Base-by-base conservation (phyloP, 768 basidiomycete genomes). In the Omphalotus guepiniiformis region DNA sequence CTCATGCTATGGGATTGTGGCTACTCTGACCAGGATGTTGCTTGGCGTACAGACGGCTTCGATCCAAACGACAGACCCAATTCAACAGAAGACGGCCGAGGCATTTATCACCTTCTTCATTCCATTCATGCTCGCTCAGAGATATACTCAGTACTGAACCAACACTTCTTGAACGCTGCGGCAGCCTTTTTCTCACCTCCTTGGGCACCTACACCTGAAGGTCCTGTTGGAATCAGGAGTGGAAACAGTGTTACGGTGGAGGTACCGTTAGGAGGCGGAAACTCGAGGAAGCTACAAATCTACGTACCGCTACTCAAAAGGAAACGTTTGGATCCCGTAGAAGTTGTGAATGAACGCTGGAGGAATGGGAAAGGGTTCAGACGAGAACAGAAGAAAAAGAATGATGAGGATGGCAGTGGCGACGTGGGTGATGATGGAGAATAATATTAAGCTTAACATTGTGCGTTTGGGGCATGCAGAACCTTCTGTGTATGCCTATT, bases 1-100 rank as follows among this genome's bases (percentile, higher is more conserved):
- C 78, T 99, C 30, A 78, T 97, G 65, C 79, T 98, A 12, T 95
- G 93, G 88, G 84, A 90, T 21, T 94, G 93, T 58, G 80, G 73
- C 1, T 97, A 91, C 63, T 66, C 73, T 26, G 76, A 76, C 22
- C 70, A 67, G 15, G 80, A 82, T 30, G 73, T 94, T 6, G 68
- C 72, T 45, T 97, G 95, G 94, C 77, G 80, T 42, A 80, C 76
- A 3, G 78, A 78, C 18, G 68, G 65, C 4, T 68, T 74, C 23
- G 72, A 70, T 34, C 62, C 63, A 7, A 55, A 54, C 11, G 59
- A 58, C 22, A 51, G 54, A 16, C 44, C 49, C 34, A 52, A 44
- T 25, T 53, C 53, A 12, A 29, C 53, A 11, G 50, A 53, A 21
- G 57, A 54, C 32, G 55, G 54, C 22, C 52, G 49, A 36, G 59